Evolutionary conservation across 1,284 basidiomycete genomes (phyloP).

Genomic region (Tilletia setariae): DNA sequence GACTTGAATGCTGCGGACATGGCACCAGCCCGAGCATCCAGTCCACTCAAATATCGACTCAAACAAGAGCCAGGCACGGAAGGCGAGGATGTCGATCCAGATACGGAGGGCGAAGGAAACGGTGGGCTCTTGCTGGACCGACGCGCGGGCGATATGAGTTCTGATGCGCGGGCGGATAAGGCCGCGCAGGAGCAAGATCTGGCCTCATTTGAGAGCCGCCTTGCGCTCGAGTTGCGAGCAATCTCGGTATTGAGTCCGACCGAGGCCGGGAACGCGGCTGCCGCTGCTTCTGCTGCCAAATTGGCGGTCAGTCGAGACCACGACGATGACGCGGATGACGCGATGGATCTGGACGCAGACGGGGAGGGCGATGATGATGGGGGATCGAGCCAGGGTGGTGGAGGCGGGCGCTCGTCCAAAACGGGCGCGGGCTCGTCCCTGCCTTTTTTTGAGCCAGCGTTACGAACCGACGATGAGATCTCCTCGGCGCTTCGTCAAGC

Average conservation of each 20-base stretch:
- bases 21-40: neutral
- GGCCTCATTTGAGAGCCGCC: constrained; percentile 9
- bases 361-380: constrained; percentile 35
- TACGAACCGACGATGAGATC: constrained; percentile 82
- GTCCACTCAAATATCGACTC: neutral
- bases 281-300: neutral
- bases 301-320: constrained; percentile 9
- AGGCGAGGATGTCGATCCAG: constrained; percentile 6
- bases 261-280: constrained; percentile 7
- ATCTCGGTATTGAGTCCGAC: constrained; percentile 16
- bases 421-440: constrained; percentile 18
- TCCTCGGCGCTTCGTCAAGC: constrained; percentile 82
- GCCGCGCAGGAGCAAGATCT: constrained; percentile 11
- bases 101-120: constrained; percentile 16
- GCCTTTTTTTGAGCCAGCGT: constrained; percentile 16
- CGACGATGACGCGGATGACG: constrained; percentile 22
- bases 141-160: neutral
- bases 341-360: constrained; percentile 24
- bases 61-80: constrained; percentile 3
- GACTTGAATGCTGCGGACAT: no score
- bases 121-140: neutral
- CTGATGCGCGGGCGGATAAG: neutral
- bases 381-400: constrained; percentile 25
- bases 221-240: neutral
- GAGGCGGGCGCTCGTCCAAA: constrained; percentile 14